A percentile compares a stretch with the other conserved stretches of the same genome.
Evolutionary conservation across 2,329 filamentous ascomycete genomes (phyloP).

Genomic region (Plectosphaerella sp.): DNA sequence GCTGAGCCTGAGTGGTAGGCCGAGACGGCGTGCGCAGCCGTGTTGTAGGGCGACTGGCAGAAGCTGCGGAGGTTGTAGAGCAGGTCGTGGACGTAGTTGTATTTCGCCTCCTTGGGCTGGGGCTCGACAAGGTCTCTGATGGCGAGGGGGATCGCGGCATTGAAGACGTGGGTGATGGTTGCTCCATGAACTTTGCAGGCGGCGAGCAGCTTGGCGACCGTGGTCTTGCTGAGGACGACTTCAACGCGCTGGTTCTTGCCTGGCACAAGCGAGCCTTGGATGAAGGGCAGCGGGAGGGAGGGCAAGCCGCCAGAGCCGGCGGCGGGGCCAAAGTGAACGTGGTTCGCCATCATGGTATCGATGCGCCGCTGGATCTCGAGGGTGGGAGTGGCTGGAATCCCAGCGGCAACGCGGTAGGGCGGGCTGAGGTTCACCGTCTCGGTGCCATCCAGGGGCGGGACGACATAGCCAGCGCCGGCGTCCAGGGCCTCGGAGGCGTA

Average conservation of each 20-base stretch:
- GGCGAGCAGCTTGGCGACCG: constrained; percentile 10
- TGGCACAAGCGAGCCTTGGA: constrained; percentile 3
- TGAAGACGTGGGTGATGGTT: constrained; percentile 22
- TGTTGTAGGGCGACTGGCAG: constrained; percentile 16
- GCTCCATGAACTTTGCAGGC: constrained; percentile 11
- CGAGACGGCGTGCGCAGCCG: constrained; percentile 12
- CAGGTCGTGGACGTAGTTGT: constrained; percentile 20
- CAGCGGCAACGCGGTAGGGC: constrained; percentile 16
- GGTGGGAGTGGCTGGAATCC: constrained; percentile 7
- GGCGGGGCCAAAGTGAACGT: background rate
- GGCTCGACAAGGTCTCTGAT: constrained; percentile 15
- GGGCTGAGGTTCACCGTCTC: constrained; percentile 14
- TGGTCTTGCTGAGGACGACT: constrained; percentile 5
- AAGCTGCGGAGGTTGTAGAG: constrained; percentile 20
- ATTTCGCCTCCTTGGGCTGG: background rate
- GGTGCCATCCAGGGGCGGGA: background rate
- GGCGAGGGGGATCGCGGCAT: constrained; percentile 20
- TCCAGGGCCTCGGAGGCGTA: background rate
- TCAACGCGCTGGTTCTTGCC: constrained; percentile 18
- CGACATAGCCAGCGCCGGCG: background rate
- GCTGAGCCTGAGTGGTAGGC: constrained; percentile 23
- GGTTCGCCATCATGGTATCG: background rate
- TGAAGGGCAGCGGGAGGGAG: constrained; percentile 10
- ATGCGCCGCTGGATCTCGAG: background rate
- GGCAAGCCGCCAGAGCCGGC: background rate